phyloP scores from a whole-genome alignment of 2,329 filamentous ascomycete genomes.

The Lachnellula subtilissima region DNA sequence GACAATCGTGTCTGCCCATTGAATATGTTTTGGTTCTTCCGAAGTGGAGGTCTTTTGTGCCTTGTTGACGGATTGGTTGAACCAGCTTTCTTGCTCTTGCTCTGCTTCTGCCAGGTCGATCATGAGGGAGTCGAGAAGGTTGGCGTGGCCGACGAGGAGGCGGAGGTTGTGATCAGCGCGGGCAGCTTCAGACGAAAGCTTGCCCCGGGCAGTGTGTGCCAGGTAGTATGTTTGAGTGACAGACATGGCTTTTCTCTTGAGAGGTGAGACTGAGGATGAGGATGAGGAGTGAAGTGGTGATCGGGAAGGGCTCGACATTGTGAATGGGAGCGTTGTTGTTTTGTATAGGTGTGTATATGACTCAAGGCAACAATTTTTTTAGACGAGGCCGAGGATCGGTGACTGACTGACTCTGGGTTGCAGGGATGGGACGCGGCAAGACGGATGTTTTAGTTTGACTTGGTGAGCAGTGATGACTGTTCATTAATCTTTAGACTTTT shows the following conservation, averaged over 20 bases:
- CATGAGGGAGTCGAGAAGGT: slow-evolving; percentile 95
- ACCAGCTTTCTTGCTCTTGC: slow-evolving; percentile 93
- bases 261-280: slow-evolving; percentile 19
- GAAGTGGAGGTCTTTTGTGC: slow-evolving; percentile 44
- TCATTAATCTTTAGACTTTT: slow-evolving; percentile 5
- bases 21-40: slow-evolving; percentile 60
- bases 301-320: slow-evolving; percentile 25
- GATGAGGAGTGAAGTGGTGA: slow-evolving; percentile 18
- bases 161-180: slow-evolving; percentile 91
- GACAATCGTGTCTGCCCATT: slow-evolving; percentile 77
- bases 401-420: slow-evolving; percentile 9
- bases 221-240: slow-evolving; percentile 98
- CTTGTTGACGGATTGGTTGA: slow-evolving; percentile 88
- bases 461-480: background rate
- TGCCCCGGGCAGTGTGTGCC: slow-evolving; percentile 90
- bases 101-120: slow-evolving; percentile 86
- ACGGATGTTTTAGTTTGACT: background rate
- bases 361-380: slow-evolving; percentile 26
- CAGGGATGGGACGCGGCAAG: slow-evolving; percentile 1
- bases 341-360: slow-evolving; percentile 18
- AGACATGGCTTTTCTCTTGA: slow-evolving; percentile 80
- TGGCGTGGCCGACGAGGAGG: slow-evolving; percentile 94
- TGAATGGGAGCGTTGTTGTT: slow-evolving; percentile 10
- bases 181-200: slow-evolving; percentile 90
- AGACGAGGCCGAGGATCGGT: slow-evolving; percentile 24